Conservation (phyloP, 1,139 yeast species). For the Trichomonascaceae sp. region DNA sequence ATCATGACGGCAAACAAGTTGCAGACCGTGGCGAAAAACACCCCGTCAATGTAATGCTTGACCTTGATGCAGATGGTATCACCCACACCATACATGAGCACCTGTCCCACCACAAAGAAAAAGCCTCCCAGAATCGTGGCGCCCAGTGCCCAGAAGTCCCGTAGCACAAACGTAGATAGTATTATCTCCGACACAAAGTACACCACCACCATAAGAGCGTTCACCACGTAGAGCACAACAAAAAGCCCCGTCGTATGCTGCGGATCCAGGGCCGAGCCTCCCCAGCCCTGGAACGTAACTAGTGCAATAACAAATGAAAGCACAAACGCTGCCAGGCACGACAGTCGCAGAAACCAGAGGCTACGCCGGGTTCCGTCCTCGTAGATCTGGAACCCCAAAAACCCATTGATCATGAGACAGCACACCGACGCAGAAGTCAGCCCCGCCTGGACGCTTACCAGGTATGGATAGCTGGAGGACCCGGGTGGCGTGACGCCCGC, state of each 20-base stretch:
- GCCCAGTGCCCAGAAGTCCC: slow-evolving; percentile 80
- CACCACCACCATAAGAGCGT: slow-evolving; percentile 48
- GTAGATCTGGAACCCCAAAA: slow-evolving; percentile 80
- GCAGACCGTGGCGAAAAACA: slow-evolving; percentile 71
- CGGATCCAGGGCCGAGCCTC: slow-evolving; percentile 24
- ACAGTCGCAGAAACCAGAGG: slow-evolving; percentile 40
- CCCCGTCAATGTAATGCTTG: slow-evolving; percentile 81
- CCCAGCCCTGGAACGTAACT: slow-evolving; percentile 65
- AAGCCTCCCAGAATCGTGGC: slow-evolving; percentile 55
- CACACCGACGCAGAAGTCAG: slow-evolving; percentile 58
- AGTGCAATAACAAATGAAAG: slow-evolving; percentile 55
- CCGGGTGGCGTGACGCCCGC: slow-evolving; percentile 91
- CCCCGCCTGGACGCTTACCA: slow-evolving; percentile 73
- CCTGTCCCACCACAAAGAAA: slow-evolving; percentile 73
- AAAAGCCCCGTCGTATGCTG: slow-evolving; percentile 52
- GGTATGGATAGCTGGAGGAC: slow-evolving; percentile 58
- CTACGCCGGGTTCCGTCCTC: slow-evolving; percentile 76
- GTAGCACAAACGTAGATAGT: slow-evolving; percentile 53
- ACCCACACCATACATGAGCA: slow-evolving; percentile 58
- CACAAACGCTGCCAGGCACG: slow-evolving; percentile 40
- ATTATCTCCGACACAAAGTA: slow-evolving; percentile 62
- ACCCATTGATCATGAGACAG: slow-evolving; percentile 57
- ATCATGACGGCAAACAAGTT: slow-evolving; percentile 79
- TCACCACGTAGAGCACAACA: slow-evolving; percentile 53
- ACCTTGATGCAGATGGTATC: slow-evolving; percentile 51